These are phyloP conservation scores for Viola odorata DNA, from an alignment of 345 rosid genomes.

Conservation along the genomic window DNA sequence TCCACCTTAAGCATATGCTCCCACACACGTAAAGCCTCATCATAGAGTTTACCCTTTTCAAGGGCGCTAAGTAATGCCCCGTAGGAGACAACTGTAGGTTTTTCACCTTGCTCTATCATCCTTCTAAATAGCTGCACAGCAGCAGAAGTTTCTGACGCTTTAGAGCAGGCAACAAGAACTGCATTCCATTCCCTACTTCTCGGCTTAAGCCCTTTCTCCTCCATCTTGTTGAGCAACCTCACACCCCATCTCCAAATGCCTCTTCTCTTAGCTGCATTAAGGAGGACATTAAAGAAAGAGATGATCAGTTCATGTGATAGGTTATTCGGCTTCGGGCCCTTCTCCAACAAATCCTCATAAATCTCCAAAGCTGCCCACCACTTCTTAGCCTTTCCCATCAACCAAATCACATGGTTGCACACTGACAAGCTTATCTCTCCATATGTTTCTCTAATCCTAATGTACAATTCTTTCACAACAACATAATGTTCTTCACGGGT, in stretches of 20 bases:
- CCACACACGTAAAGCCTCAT: constrained; percentile 81
- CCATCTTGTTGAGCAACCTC: constrained; percentile 73
- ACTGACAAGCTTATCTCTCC: constrained; percentile 68
- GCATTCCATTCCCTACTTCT: constrained; percentile 77
- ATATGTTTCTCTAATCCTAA: constrained; percentile 55
- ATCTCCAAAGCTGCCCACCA: constrained; percentile 98
- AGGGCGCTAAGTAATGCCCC: constrained; percentile 82
- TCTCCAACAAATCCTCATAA: constrained; percentile 80
- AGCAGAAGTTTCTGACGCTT: constrained; percentile 72
- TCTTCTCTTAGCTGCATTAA: constrained; percentile 64
- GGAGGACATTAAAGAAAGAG: constrained; percentile 69
- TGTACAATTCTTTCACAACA: constrained; percentile 71
- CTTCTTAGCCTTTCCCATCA: constrained; percentile 90
- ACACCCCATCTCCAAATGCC: constrained; percentile 94
- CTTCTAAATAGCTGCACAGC: constrained; percentile 72
- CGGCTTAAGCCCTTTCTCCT: constrained; percentile 79
- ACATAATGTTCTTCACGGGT: constrained; percentile 64
- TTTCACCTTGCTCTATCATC: constrained; percentile 85
- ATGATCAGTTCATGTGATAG: constrained; percentile 63
- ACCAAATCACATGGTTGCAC: constrained; percentile 92
- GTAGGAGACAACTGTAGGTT: constrained; percentile 80
- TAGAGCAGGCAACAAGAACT: constrained; percentile 88
- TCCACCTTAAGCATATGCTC: constrained; percentile 87
- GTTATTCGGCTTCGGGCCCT: constrained; percentile 81
- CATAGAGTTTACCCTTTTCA: constrained; percentile 82